Evolutionary conservation across 805 yeast species (phyloP), one percentile per base, ranked within the genome.

Genomic region (Suhomyces emberorum): DNA sequence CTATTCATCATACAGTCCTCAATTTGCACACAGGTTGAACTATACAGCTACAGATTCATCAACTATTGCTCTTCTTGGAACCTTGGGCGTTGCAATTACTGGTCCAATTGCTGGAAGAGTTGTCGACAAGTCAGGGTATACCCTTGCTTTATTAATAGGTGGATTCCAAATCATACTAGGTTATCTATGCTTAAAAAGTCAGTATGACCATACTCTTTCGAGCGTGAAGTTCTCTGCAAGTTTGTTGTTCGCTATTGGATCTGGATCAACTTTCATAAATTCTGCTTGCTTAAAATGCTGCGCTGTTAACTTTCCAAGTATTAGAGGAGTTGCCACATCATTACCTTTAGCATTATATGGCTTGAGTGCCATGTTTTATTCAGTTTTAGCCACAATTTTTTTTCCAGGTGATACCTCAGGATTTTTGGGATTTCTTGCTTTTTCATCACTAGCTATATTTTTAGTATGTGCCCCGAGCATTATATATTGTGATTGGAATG

Each of bases 1-100:
- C 30, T 85, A 79, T 59, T 79, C 86, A 7, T 85, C 87, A 1
- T 85, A 78, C 55, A 81, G 88, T 25, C 91, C 95, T 0, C 93
- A 85, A 54, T 67, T 83, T 37, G 85, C 88, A 1, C 57, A 57
- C 19, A 67, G 69, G 34, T 68, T 85, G 35, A 60, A 61, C 15
- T 76, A 85, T 47, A 54, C 76, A 1, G 87, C 85, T 2, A 69
- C 85, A 0, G 73, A 81, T 35, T 68, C 84, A 4, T 77, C 88
- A 4, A 52, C 70, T 19, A 70, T 84, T 3, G 89, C 88, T 2
- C 72, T 83, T 50, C 55, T 73, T 6, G 95, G 91, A 1, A 76
- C 81, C 22, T 59, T 83, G 25, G 88, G 89, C 0, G 69, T 81
- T 3, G 65, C 84, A 14, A 35, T 74, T 3, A 57, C 77, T 1